phyloP scores from a whole-genome alignment of 805 yeast species.

The Kodamaea jinghongensis region DNA sequence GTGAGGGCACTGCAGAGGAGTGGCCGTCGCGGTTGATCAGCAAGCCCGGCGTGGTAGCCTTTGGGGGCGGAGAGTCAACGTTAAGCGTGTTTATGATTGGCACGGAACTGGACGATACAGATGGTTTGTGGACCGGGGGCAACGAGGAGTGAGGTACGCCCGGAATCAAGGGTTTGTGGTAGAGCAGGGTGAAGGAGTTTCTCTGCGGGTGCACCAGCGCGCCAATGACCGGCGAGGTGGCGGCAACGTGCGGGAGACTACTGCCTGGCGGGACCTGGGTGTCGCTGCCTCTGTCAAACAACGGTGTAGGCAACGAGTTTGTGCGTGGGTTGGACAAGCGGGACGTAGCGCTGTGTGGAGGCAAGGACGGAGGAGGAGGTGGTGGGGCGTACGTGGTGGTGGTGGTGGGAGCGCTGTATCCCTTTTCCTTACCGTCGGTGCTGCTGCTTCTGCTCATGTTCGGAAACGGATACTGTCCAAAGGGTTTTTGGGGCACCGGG shows the following conservation, averaged over 20 bases:
- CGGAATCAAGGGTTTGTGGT: slow-evolving; percentile 6
- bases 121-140: slow-evolving; percentile 5
- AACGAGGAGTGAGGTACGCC: slow-evolving; percentile 2
- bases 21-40: neutral
- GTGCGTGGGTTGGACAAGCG: slow-evolving; percentile 13
- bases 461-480: slow-evolving; percentile 19
- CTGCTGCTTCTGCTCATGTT: slow-evolving; percentile 10
- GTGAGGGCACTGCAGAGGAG: slow-evolving; percentile 2
- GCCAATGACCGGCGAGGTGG: slow-evolving; percentile 2
- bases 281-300: slow-evolving; percentile 9
- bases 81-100: slow-evolving; percentile 3
- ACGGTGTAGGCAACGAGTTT: slow-evolving; percentile 21
- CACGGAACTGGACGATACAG: slow-evolving; percentile 1
- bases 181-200: slow-evolving; percentile 20
- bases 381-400: neutral
- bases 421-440: neutral
- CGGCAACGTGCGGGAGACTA: neutral
- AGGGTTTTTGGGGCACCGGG: slow-evolving; percentile 6
- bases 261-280: neutral
- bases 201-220: slow-evolving; percentile 14
- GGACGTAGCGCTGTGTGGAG: neutral
- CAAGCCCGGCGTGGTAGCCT: slow-evolving; percentile 2
- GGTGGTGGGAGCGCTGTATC: neutral
- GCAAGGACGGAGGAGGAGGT: neutral
- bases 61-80: slow-evolving; percentile 2